phyloP scores from a whole-genome alignment of 805 yeast species.

The Wickerhamiella musiphila region DNA sequence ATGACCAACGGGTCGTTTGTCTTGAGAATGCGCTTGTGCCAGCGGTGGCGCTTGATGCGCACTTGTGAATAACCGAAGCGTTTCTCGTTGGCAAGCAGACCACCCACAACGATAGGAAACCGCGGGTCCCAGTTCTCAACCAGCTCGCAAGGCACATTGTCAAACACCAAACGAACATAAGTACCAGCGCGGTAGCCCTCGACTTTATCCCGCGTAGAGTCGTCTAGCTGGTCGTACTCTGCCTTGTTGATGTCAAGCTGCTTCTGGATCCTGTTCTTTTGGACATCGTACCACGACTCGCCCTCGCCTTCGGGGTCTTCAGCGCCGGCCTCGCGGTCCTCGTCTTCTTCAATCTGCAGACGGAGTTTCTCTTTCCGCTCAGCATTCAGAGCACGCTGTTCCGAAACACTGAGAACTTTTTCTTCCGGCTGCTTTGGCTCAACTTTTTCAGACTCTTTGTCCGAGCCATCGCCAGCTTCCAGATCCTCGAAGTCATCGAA shows the following conservation, averaged over 20 bases:
- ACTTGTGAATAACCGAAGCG: conserved; percentile 86
- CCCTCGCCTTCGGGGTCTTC: conserved; percentile 65
- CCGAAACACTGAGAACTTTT: conserved; percentile 36
- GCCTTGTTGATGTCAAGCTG: conserved; percentile 86
- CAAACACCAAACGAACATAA: conserved; percentile 77
- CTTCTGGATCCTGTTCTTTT: conserved; percentile 91
- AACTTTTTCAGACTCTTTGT: conserved; percentile 21
- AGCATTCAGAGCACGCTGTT: conserved; percentile 67
- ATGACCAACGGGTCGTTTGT: conserved; percentile 88
- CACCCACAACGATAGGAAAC: conserved; percentile 80
- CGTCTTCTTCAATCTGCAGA: conserved; percentile 75
- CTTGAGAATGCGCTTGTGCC: conserved; percentile 94
- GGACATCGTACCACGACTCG: conserved; percentile 95
- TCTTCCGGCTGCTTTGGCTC: conserved; percentile 18
- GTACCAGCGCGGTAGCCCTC: conserved; percentile 92
- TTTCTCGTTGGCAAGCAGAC: conserved; percentile 75
- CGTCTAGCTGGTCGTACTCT: conserved; percentile 45
- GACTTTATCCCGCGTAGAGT: conserved; percentile 55
- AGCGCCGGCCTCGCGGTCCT: conserved; percentile 51
- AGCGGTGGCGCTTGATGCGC: conserved; percentile 91
- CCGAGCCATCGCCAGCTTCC: conserved; percentile 23
- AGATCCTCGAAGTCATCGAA: conserved; percentile 22
- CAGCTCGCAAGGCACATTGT: conserved; percentile 75
- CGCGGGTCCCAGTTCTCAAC: conserved; percentile 70
- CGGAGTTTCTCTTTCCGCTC: conserved; percentile 77